Evolutionary conservation across 345 rosid genomes (phyloP).

Genomic region (Carallia pectinifolia): DNA sequence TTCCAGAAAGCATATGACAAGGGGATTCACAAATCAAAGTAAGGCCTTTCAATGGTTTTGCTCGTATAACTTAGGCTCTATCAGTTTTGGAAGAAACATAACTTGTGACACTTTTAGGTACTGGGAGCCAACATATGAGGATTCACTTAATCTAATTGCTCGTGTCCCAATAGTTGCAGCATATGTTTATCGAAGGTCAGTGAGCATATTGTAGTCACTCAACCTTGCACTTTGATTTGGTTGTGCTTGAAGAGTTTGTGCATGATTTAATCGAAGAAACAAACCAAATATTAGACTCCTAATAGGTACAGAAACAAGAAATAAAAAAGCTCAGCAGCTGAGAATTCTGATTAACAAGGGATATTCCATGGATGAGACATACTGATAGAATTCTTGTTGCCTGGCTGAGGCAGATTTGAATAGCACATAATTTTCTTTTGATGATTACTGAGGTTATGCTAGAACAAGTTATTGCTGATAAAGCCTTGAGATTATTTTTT

Average conservation of each 20-base stretch:
- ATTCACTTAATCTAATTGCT: slow-evolving; percentile 87
- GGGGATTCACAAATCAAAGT: slow-evolving; percentile 91
- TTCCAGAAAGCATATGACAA: slow-evolving; percentile 89
- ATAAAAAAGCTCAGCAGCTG: no score
- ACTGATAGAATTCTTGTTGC: background rate
- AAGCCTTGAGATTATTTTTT: background rate
- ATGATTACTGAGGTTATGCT: background rate
- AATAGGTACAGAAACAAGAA: no score
- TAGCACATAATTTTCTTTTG: background rate
- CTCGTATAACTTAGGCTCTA: slow-evolving; percentile 15
- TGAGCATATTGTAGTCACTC: slow-evolving; percentile 15
- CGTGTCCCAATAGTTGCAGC: slow-evolving; percentile 85
- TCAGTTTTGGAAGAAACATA: slow-evolving; percentile 16
- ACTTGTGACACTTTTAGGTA: slow-evolving; percentile 49
- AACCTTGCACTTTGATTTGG: background rate
- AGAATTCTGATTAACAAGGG: no score
- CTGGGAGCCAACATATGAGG: slow-evolving; percentile 98
- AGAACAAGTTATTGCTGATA: background rate
- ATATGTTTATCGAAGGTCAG: slow-evolving; percentile 87
- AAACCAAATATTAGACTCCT: no score
- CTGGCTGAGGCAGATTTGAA: background rate
- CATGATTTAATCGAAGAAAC: background rate
- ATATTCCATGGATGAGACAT: background rate
- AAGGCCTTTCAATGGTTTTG: slow-evolving; percentile 27
- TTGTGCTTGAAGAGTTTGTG: background rate